These are phyloP conservation scores for Ophiocordyceps australis DNA, from an alignment of 2,329 filamentous ascomycete genomes.

Conservation along the genomic window DNA sequence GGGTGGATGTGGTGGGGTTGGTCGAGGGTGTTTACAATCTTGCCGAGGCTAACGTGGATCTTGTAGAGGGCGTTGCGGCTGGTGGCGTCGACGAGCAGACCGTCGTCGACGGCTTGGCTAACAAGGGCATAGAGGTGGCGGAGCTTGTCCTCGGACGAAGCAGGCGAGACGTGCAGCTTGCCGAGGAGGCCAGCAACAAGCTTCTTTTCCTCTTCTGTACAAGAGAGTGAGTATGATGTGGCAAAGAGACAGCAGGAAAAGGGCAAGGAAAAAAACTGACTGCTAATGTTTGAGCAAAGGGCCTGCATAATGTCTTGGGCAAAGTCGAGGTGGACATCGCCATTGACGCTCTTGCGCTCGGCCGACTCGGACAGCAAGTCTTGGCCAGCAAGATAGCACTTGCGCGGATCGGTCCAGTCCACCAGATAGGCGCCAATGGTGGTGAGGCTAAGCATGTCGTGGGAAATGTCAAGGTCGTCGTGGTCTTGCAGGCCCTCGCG, in stretches of 20 bases:
- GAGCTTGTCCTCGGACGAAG: conserved; percentile 40
- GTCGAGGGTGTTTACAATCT: conserved; percentile 44
- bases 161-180: conserved; percentile 63
- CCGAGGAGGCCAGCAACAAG: conserved; percentile 57
- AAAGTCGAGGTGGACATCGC: conserved; percentile 65
- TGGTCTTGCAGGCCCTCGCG: conserved; percentile 56
- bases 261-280: too few relatives aligned
- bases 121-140: conserved; percentile 38
- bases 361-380: conserved; percentile 37
- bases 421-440: conserved; percentile 68
- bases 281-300: conserved; percentile 45
- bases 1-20: conserved; percentile 25
- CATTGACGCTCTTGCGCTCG: conserved; percentile 47
- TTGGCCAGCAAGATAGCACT: conserved; percentile 39
- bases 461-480: conserved; percentile 57
- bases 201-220: conserved; percentile 69
- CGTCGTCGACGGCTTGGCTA: conserved; percentile 43
- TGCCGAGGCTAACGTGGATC: conserved; percentile 47
- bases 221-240: conserved; percentile 1
- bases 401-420: conserved; percentile 90
- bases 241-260: too few relatives aligned
- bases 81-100: conserved; percentile 38
- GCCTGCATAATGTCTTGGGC: conserved; percentile 62
- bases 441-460: conserved; percentile 62
- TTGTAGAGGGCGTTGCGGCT: conserved; percentile 49